These are phyloP conservation scores for Calonectria pauciramosa DNA, from an alignment of 2,329 filamentous ascomycete species.

Conservation along the genomic window DNA sequence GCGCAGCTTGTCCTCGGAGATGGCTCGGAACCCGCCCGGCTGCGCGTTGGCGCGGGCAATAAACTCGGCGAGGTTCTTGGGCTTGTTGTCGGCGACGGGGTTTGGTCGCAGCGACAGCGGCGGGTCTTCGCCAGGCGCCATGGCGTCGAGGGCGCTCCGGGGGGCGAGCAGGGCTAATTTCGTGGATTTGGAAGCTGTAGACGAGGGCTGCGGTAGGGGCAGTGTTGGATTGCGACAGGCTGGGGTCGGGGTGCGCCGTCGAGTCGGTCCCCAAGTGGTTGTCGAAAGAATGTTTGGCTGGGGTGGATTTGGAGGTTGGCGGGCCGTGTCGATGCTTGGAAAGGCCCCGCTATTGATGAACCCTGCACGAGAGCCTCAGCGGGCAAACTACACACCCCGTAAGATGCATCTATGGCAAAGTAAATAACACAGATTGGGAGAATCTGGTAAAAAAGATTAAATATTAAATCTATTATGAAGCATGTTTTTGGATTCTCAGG, in stretches of 20 bases:
- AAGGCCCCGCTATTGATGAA: neutral
- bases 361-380: neutral
- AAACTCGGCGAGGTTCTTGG: conserved; percentile 77
- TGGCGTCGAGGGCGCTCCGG: conserved; percentile 32
- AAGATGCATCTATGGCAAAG: neutral
- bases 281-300: neutral
- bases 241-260: neutral
- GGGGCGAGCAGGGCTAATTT: neutral
- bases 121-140: conserved; percentile 51
- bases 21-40: conserved; percentile 80
- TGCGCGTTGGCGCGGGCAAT: conserved; percentile 87
- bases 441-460: neutral
- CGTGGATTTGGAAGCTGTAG: conserved; percentile 11
- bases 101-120: conserved; percentile 55
- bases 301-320: neutral
- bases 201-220: neutral
- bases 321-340: neutral
- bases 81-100: conserved; percentile 68
- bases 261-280: neutral
- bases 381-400: neutral
- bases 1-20: conserved; percentile 80
- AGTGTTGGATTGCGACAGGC: neutral
- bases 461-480: neutral
- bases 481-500: too few relatives aligned
- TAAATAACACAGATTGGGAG: neutral